Percentiles rank a stretch among this genome's conserved stretches.
phyloP scores from a whole-genome alignment of 768 basidiomycete species.

The Macrolepiota albuminosa region DNA sequence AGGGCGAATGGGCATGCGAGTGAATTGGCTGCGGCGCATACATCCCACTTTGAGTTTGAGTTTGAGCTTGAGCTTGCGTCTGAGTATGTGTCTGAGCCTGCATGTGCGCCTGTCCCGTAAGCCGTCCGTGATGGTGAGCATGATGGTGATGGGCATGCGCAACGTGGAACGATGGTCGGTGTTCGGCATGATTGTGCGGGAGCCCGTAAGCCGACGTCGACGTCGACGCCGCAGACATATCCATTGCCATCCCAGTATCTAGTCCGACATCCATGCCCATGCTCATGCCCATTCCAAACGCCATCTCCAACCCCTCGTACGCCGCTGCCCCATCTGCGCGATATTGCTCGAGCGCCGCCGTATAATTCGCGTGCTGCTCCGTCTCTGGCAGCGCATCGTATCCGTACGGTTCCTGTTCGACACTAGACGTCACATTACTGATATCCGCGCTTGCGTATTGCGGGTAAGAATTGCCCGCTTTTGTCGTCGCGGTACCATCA shows the following conservation, averaged over 20 bases:
- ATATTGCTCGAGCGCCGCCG: neutral
- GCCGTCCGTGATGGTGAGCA: neutral
- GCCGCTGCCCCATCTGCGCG: too few species aligned
- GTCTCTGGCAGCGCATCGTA: neutral
- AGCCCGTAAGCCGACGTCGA: neutral
- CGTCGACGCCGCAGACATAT: neutral
- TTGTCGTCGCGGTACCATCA: neutral
- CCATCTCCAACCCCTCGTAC: neutral
- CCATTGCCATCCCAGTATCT: neutral
- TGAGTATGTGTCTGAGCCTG: neutral
- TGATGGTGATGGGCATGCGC: neutral
- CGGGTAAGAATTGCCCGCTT: neutral
- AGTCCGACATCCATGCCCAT: neutral
- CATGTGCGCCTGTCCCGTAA: neutral
- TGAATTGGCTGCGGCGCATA: neutral
- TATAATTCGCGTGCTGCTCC: neutral
- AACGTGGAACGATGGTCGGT: neutral
- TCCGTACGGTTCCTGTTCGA: neutral
- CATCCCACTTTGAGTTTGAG: neutral
- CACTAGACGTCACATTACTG: too few species aligned
- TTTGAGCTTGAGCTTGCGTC: neutral
- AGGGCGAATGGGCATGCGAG: neutral
- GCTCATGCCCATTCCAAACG: neutral
- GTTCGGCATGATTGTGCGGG: neutral
- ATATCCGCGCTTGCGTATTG: too few species aligned